Conservation (phyloP, 108 stramenopile genomes). For the Aurantiochytrium sp. region DNA sequence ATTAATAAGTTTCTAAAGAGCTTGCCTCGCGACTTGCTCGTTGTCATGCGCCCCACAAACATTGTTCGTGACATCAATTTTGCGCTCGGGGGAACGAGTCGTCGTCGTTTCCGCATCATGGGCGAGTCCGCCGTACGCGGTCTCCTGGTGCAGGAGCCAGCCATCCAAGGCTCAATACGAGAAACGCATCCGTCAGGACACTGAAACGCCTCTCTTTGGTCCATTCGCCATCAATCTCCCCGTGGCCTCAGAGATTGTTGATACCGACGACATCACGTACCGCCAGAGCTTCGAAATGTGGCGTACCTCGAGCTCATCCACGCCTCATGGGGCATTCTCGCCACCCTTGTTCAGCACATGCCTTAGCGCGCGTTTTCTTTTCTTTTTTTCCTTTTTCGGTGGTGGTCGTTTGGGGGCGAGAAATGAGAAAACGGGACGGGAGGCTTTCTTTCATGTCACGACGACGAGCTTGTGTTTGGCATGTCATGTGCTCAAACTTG, state of each 20-base stretch:
- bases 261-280: neutral
- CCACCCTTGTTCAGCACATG: neutral
- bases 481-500: too few relatives aligned
- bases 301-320: neutral
- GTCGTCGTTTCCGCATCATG: conserved; percentile 9
- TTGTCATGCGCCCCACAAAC: conserved; percentile 42
- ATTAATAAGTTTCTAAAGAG: conserved; percentile 34
- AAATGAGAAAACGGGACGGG: too few relatives aligned
- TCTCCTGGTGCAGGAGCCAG: neutral
- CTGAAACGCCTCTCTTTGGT: neutral
- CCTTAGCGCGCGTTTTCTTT: neutral
- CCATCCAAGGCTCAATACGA: neutral
- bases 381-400: too few relatives aligned
- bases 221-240: neutral
- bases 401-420: too few relatives aligned
- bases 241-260: conserved; percentile 3
- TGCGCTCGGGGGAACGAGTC: conserved; percentile 15
- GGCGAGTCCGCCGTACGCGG: conserved; percentile 18
- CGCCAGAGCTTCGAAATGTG: neutral
- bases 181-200: neutral
- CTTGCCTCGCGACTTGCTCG: conserved; percentile 41
- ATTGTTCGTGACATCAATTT: conserved; percentile 39
- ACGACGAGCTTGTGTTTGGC: too few relatives aligned
- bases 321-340: neutral
- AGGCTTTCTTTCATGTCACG: too few relatives aligned